Conservation (phyloP, 108 stramenopile genomes). For the Chaetoceros muelleri region DNA sequence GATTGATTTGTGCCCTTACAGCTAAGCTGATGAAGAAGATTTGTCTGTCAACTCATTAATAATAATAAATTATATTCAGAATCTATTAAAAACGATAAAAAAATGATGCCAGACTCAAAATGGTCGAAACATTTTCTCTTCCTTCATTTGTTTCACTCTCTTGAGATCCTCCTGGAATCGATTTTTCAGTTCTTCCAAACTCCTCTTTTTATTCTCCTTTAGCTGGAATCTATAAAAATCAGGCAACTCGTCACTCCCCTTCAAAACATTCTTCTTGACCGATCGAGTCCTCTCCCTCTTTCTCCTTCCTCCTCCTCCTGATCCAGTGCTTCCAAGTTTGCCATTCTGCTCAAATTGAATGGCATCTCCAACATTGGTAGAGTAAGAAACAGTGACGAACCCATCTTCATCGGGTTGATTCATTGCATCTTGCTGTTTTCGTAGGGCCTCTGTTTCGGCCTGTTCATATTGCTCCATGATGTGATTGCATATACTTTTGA, state of each 20-base stretch:
- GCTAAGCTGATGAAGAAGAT: too few species aligned
- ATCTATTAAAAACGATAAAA: too few species aligned
- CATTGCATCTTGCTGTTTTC: constrained; percentile 20
- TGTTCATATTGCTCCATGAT: constrained; percentile 66
- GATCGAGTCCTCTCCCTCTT: constrained; percentile 34
- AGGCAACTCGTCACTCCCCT: constrained; percentile 34
- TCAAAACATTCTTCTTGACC: constrained; percentile 45
- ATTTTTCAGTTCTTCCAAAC: constrained; percentile 50
- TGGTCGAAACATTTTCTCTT: constrained; percentile 62
- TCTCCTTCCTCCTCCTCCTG: too few species aligned
- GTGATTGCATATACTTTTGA: constrained; percentile 54
- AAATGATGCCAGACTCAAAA: too few species aligned
- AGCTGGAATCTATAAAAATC: constrained; percentile 84
- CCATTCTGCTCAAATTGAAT: constrained; percentile 33
- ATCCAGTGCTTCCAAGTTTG: constrained; percentile 3
- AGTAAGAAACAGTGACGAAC: constrained; percentile 66
- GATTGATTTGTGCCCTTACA: too few species aligned
- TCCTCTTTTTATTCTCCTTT: constrained; percentile 54
- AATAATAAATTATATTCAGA: too few species aligned
- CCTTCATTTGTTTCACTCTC: constrained; percentile 73
- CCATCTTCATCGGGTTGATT: constrained; percentile 75
- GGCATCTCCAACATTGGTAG: constrained; percentile 22
- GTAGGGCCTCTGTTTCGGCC: constrained; percentile 40
- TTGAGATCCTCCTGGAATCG: constrained; percentile 70
- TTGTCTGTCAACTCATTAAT: too few species aligned